These are phyloP conservation scores for Neodidymelliopsis sp. DNA, from an alignment of 2,329 filamentous ascomycete species.

Conservation along the genomic window DNA sequence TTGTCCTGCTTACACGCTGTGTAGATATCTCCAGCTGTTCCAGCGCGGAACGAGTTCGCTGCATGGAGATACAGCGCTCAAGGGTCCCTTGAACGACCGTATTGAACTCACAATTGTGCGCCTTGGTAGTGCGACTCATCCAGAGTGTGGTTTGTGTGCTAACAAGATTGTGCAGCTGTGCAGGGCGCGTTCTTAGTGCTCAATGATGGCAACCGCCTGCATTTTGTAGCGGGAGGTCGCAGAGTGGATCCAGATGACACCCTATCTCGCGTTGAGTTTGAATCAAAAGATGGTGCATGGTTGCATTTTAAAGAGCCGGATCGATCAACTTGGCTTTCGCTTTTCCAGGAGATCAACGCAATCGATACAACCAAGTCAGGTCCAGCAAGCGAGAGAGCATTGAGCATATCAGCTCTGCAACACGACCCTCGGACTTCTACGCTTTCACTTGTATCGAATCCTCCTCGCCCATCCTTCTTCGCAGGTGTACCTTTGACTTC, in stretches of 20 bases:
- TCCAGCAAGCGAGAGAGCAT: background rate
- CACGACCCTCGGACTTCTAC: background rate
- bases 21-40: constrained; percentile 7
- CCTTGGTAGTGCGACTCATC: background rate
- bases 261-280: background rate
- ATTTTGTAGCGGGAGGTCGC: background rate
- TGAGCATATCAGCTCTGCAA: background rate
- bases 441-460: background rate
- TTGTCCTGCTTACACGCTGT: background rate
- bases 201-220: background rate
- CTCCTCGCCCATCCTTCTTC: constrained; percentile 12
- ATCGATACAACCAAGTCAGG: background rate
- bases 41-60: no score
- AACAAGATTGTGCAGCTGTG: background rate
- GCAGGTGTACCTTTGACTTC: constrained; percentile 18
- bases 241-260: background rate
- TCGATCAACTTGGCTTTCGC: background rate
- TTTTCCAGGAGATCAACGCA: background rate
- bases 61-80: background rate
- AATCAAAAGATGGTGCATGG: background rate
- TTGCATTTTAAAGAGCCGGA: background rate
- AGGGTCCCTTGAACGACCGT: background rate
- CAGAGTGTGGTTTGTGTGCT: background rate
- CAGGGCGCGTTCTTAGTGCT: background rate
- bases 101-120: constrained; percentile 2